These are phyloP conservation scores for Dissophora globulifera DNA, from an alignment of 192 early-diverging fungal genomes.

Conservation along the genomic window DNA sequence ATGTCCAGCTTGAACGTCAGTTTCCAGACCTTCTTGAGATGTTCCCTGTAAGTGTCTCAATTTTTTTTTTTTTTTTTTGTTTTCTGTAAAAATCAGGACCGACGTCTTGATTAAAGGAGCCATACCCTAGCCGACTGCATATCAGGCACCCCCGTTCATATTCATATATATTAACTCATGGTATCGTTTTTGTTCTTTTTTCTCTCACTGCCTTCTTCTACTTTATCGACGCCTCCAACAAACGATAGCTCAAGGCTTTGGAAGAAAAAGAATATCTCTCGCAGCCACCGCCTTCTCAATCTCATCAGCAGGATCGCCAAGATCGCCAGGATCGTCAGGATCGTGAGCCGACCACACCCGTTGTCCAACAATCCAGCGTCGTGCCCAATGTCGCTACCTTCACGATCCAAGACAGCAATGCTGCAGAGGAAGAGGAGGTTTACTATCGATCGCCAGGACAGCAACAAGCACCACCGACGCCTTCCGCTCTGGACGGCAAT, in stretches of 20 bases:
- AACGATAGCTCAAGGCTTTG: constrained; percentile 28
- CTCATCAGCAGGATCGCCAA: constrained; percentile 11
- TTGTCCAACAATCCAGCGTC: constrained; percentile 44
- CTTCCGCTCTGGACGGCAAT: constrained; percentile 35
- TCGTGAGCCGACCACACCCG: constrained; percentile 33
- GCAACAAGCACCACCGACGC: constrained; percentile 21
- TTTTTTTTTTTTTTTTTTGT: not conserved
- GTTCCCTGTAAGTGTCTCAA: constrained; percentile 40
- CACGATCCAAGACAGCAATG: constrained; percentile 46
- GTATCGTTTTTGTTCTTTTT: too few species aligned
- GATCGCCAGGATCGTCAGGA: constrained; percentile 29
- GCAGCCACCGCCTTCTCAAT: constrained; percentile 12
- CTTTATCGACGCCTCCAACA: too few species aligned
- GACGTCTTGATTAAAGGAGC: too few species aligned
- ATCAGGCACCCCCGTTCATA: too few species aligned
- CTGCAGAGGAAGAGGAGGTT: constrained; percentile 33
- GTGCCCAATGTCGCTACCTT: constrained; percentile 49
- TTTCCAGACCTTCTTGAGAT: constrained; percentile 64
- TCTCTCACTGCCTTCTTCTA: too few species aligned
- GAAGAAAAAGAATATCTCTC: constrained; percentile 39
- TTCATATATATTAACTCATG: too few species aligned
- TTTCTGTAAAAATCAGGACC: not conserved
- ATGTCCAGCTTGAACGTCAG: constrained; percentile 74
- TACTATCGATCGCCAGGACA: constrained; percentile 41
- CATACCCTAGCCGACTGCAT: too few species aligned